Evolutionary conservation across 73 alveolate species (phyloP).

Genomic region (Tetrahymena thermophila): DNA sequence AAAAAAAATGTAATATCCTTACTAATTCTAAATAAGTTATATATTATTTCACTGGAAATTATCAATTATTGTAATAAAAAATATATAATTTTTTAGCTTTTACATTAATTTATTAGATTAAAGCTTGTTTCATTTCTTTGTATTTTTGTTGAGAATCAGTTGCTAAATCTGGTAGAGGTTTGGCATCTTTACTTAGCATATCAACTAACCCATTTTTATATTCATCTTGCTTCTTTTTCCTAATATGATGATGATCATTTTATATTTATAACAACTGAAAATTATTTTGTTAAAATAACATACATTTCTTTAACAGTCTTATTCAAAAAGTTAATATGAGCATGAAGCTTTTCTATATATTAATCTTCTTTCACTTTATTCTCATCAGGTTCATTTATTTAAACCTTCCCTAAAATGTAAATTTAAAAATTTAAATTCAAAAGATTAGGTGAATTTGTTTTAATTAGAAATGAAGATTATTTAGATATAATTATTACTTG

Average conservation of each 20-base stretch:
- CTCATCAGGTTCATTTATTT: neutral
- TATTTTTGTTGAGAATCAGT: neutral
- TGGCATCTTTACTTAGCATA: neutral
- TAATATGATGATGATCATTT: neutral
- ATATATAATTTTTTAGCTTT: neutral
- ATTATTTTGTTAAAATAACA: too few relatives aligned
- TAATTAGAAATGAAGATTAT: neutral
- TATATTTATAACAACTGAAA: too few relatives aligned
- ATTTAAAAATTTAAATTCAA: neutral
- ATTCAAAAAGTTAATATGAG: neutral
- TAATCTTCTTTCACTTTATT: neutral
- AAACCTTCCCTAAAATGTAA: neutral
- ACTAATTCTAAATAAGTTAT: neutral
- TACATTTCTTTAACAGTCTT: neutral
- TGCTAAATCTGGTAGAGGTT: neutral
- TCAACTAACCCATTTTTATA: conserved; percentile 1
- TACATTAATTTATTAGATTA: neutral
- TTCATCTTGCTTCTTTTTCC: neutral
- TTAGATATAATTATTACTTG: neutral
- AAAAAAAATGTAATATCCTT: neutral
- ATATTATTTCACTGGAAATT: neutral
- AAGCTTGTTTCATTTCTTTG: neutral
- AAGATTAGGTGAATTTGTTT: neutral
- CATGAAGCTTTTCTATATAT: neutral
- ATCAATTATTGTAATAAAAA: neutral